Percentiles rank a stretch among this genome's conserved stretches.
phyloP scores from a whole-genome alignment of 2,329 filamentous ascomycete genomes.

The Chrysoporthe austroafricana region DNA sequence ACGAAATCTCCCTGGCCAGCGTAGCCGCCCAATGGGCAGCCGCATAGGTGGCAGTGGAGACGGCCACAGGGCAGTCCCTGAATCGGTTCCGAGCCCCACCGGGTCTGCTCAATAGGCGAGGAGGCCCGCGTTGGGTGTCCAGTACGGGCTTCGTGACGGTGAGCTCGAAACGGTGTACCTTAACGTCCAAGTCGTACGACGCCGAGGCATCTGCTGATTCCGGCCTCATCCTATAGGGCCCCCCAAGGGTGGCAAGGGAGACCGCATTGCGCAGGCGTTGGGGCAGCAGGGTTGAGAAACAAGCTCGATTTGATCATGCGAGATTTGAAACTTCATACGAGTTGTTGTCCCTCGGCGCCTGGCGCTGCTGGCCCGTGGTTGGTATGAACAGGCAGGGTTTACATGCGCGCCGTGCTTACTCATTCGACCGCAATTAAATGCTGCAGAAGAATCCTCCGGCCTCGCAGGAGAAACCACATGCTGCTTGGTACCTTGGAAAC shows the following conservation, averaged over 20 bases:
- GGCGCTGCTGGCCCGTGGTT: background rate
- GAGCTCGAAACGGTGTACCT: background rate
- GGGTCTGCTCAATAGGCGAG: background rate
- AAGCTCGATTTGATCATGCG: slow-evolving; percentile 14
- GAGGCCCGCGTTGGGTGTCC: background rate
- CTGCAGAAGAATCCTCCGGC: slow-evolving; percentile 16
- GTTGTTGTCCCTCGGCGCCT: background rate
- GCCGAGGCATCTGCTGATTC: background rate
- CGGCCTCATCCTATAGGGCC: background rate
- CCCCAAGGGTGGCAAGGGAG: background rate
- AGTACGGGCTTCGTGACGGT: background rate
- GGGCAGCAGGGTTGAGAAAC: background rate
- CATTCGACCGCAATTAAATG: slow-evolving; percentile 14
- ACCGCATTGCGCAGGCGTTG: background rate
- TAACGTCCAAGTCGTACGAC: background rate
- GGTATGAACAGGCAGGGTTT: slow-evolving; percentile 14
- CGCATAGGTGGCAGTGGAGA: slow-evolving; percentile 1
- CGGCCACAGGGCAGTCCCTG: background rate
- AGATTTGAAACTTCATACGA: slow-evolving; percentile 17
- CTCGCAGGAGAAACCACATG: background rate
- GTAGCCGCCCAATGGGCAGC: background rate
- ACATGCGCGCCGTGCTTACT: background rate
- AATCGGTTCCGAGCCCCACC: slow-evolving; percentile 1
- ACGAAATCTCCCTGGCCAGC: background rate
- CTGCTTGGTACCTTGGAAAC: background rate